Evolutionary conservation across 2,329 filamentous ascomycete species (phyloP), one percentile per base, ranked within the genome.

Genomic region (Arthrobotrys iridis): DNA sequence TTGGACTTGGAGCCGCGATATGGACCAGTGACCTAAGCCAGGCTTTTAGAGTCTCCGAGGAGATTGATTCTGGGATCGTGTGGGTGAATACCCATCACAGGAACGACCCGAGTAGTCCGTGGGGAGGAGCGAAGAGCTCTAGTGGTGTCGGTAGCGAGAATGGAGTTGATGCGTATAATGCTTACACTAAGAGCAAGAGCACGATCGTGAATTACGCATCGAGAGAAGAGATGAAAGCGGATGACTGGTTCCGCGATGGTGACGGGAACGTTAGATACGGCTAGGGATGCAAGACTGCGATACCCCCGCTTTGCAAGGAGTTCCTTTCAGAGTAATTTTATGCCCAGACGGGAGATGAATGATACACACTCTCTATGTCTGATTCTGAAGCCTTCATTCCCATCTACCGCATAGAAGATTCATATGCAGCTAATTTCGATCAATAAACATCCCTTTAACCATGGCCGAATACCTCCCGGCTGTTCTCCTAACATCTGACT

Each of bases 141-240:
- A 89, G 87, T 77, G 90, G 90, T 0, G 85, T 92, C 0, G 90
- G 90, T 0, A 91, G 89, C 74, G 90, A 93, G 83, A 92, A 92
- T 79, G 90, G 90, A 0, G 78, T 88, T 0, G 90, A 90, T 79
- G 87, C 88, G 0, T 89, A 87, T 78, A 83, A 86, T 57, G 85
- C 85, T 0, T 89, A 88, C 77, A 57, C 55, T 2, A 86, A 80
- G 30, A 85, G 85, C 10, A 91, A 90, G 82, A 91, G 89, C 79
- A 89, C 87, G 0, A 87, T 91, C 28, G 86, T 92, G 76, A 92
- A 91, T 80, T 92, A 90, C 78, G 89, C 88, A 0, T 84, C 85
- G 0, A 82, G 82, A 0, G 85, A 87, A 59, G 87, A 89, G 78
- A 78, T 87, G 18, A 83, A 82, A 10, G 82, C 82, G 1, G 89